Base-by-base conservation (phyloP, 139 green algal genomes). In the Spirogloea muscicola region DNA sequence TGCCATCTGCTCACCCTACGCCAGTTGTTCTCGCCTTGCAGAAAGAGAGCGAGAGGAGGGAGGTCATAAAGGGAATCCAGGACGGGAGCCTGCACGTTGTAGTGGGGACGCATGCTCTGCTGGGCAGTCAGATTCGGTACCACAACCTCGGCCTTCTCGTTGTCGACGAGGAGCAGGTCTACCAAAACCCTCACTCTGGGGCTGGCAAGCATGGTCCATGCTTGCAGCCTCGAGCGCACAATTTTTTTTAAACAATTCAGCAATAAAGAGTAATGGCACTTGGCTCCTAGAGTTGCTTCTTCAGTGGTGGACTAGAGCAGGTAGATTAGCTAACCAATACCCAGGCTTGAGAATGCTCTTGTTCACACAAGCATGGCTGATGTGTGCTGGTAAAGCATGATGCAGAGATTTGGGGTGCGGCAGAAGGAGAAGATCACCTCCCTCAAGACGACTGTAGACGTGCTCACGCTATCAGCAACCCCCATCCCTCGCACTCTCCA, bases 111-210 rank as follows among this genome's bases (percentile, higher is more conserved):
- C 83, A 87, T 62, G 38, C 49, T 9, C 38, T 87, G 55, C 43
- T 87, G 6, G 74, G 71, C 36, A 65, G 58, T 10, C 27, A 40
- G 33, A 58, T 85, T 25, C 18, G 21, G 21, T 82, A 76, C 60
- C 67, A 77, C n/a, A 76, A 83, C 27, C 74, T 87, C 3, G 71
- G 76, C 1, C 49, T 87, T 21, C 44, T 85, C 0, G 74, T 87
- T 39, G 68, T 87, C 1, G 82, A 87, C 46, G 83, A 87, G 37
- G 80, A 87, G 41, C 83, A 87, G 49, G 72, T 80, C n/a, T n/a
- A n/a, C n/a, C n/a, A n/a, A n/a, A n/a, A n/a, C n/a, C n/a, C n/a
- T n/a, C n/a, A n/a, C n/a, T n/a, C n/a, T n/a, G n/a, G n/a, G n/a
- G n/a, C n/a, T n/a, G n/a, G n/a, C n/a, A n/a, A n/a, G n/a, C n/a